Percentiles rank a stretch among this genome's conserved stretches.
These are phyloP conservation scores for Wolfiporia cocos DNA, from an alignment of 1,284 basidiomycete species.

Conservation along the genomic window DNA sequence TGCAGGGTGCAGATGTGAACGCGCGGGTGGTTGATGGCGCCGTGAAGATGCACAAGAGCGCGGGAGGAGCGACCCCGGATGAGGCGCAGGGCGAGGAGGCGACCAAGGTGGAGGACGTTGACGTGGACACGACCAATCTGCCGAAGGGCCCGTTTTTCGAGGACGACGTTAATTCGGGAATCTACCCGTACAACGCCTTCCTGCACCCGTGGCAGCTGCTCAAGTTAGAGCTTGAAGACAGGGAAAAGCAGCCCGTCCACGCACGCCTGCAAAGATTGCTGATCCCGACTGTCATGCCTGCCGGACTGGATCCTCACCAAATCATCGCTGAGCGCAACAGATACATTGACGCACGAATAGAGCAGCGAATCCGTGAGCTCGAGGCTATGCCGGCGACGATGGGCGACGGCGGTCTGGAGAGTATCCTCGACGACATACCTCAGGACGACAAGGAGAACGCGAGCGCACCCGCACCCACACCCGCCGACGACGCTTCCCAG, in stretches of 20 bases:
- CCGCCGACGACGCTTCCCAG: too few species aligned
- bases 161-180: constrained; percentile 73
- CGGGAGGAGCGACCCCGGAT: constrained; percentile 16
- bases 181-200: constrained; percentile 97
- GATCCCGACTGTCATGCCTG: constrained; percentile 86
- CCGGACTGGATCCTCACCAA: constrained; percentile 90
- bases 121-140: constrained; percentile 34
- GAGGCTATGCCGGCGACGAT: constrained; percentile 81
- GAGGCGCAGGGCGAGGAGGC: constrained; percentile 8
- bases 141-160: constrained; percentile 72
- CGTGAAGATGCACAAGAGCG: constrained; percentile 70
- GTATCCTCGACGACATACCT: constrained; percentile 41
- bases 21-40: constrained; percentile 71
- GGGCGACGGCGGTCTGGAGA: constrained; percentile 68
- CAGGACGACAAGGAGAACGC: constrained; percentile 42
- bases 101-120: constrained; percentile 23
- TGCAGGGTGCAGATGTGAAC: constrained; percentile 53
- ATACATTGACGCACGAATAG: constrained; percentile 86
- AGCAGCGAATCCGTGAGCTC: constrained; percentile 87
- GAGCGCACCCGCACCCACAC: constrained; percentile 16
- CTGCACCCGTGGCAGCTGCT: constrained; percentile 80
- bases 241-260: constrained; percentile 57
- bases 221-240: constrained; percentile 52
- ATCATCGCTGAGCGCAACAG: constrained; percentile 89
- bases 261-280: constrained; percentile 78